These are phyloP conservation scores for Suillus subalutaceus DNA, from an alignment of 768 basidiomycete species.

Conservation along the genomic window DNA sequence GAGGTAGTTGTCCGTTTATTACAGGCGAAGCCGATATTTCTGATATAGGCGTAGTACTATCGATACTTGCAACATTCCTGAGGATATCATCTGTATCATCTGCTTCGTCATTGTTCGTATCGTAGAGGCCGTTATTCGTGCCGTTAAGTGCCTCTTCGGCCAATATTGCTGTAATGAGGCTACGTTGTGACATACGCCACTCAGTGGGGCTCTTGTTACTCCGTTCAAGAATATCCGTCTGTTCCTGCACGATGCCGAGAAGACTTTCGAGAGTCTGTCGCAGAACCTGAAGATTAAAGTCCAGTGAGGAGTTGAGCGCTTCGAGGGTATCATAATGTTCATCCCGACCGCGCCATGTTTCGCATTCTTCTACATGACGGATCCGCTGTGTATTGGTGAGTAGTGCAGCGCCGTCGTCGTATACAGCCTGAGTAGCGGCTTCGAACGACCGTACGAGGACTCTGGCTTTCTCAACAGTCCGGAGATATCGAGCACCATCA, in stretches of 20 bases:
- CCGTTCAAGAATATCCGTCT: constrained; percentile 39
- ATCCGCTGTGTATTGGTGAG: constrained; percentile 42
- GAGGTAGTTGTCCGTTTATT: constrained; percentile 17
- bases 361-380: constrained; percentile 29
- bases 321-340: constrained; percentile 32
- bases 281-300: constrained; percentile 37
- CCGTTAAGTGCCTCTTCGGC: constrained; percentile 22
- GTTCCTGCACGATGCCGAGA: constrained; percentile 41
- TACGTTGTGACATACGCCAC: constrained; percentile 48
- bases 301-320: constrained; percentile 32
- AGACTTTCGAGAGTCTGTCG: constrained; percentile 44
- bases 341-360: constrained; percentile 25
- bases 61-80: constrained; percentile 17
- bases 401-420: constrained; percentile 48
- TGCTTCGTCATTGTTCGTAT: constrained; percentile 16
- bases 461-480: constrained; percentile 48
- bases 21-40: constrained; percentile 16
- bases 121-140: constrained; percentile 15
- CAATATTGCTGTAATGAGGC: constrained; percentile 33
- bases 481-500: constrained; percentile 41
- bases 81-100: constrained; percentile 15
- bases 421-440: constrained; percentile 50
- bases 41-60: constrained; percentile 2
- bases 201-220: constrained; percentile 46
- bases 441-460: constrained; percentile 51